A percentile compares a stretch with the other conserved stretches of the same genome.
Conservation (phyloP, 495 filamentous ascomycete genomes). For the Daldinia bambusicola region DNA sequence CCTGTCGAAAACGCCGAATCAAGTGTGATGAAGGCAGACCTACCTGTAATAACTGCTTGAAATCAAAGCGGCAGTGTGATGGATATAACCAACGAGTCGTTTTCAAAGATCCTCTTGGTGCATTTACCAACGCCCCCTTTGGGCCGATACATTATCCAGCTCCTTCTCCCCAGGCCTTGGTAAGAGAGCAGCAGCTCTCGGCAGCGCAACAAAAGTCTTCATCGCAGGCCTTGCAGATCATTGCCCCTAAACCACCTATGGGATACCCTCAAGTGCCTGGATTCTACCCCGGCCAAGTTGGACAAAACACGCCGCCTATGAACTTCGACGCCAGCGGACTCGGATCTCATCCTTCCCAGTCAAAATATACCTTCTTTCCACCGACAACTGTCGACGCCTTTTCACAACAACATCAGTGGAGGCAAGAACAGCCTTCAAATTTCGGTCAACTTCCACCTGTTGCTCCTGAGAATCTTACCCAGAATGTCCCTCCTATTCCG, state of each 20-base stretch:
- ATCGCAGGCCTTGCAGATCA: constrained; percentile 50
- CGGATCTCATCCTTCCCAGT: constrained; percentile 49
- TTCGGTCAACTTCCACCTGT: constrained; percentile 29
- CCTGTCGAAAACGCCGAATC: constrained; percentile 93
- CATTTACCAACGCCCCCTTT: constrained; percentile 56
- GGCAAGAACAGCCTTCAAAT: constrained; percentile 31
- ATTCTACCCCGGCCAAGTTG: constrained; percentile 42
- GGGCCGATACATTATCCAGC: constrained; percentile 50
- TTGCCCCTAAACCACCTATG: constrained; percentile 53
- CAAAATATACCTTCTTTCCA: constrained; percentile 50
- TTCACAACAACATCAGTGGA: constrained; percentile 43
- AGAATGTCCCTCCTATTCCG: constrained; percentile 15
- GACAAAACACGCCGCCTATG: constrained; percentile 33
- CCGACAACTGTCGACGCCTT: constrained; percentile 48
- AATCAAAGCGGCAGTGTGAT: constrained; percentile 92
- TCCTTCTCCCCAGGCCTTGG: constrained; percentile 42
- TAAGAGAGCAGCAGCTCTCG: constrained; percentile 49
- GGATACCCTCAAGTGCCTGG: constrained; percentile 45
- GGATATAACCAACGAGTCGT: constrained; percentile 93
- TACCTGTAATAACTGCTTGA: constrained; percentile 89
- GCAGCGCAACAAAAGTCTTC: constrained; percentile 52
- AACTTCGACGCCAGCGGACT: constrained; percentile 43
- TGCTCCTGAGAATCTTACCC: constrained; percentile 25
- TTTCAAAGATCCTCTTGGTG: constrained; percentile 86
- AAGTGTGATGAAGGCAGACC: constrained; percentile 97